Base-by-base conservation (phyloP, 805 yeast species). In the Metschnikowia continentalis region DNA sequence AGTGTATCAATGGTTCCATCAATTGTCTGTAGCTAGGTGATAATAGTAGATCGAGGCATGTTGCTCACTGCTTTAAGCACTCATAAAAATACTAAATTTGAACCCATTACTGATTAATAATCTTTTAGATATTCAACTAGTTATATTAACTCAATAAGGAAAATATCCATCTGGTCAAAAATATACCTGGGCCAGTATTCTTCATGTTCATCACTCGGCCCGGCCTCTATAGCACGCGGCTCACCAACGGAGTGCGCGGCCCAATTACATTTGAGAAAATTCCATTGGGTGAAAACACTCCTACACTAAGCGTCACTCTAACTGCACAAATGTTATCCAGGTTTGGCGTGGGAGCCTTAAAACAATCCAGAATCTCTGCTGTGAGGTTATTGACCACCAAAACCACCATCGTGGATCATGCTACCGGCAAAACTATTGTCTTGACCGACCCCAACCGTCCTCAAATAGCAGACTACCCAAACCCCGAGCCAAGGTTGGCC, bases 401-500 rank as follows among this genome's bases (percentile, higher is more conserved):
- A 37, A 68, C 64, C 26, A 61, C 75, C 42, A 69, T 74, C 53
- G 67, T 70, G 35, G 78, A 74, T 61, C 75, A 71, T 44, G 56
- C 63, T 47, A 70, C 70, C 33, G 76, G 76, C 26, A 65, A 63
- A 56, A 65, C 67, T 41, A 72, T 74, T 57, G 64, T 59, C 22
- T 71, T 74, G 59, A 62, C 74, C 13, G 77, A 74, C 60, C 77
- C 77, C 23, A 59, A 56, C 50, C 68, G 62, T 53, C 78, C 78
- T 41, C 76, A 73, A 60, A 54, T 66, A 44, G 78, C 72, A n/a
- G 87, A 82, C 57, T 86, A 88, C 62, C 87, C 86, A 42, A 76
- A 80, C 48, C 77, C 82, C n/a, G 75, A 78, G 51, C 77, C 77
- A 45, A 76, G 74, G 54, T 79, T 80, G 61, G 81, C 84, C 56